A percentile compares a stretch with the other conserved stretches of the same genome.
Evolutionary conservation across 768 basidiomycete genomes (phyloP).

Genomic region (Coprinopsis sp.): DNA sequence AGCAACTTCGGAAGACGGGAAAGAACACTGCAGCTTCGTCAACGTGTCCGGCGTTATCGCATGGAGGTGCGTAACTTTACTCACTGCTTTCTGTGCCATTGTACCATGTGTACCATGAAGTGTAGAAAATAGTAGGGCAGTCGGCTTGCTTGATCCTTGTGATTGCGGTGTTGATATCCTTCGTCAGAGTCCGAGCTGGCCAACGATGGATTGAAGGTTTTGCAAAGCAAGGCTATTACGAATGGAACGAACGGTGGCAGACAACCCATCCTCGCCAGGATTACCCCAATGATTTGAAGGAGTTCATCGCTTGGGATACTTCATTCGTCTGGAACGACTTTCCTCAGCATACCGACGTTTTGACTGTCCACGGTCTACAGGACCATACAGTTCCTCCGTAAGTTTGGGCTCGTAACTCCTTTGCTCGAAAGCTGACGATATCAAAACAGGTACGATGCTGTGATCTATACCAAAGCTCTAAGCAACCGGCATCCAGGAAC

Average conservation of each 20-base stretch:
- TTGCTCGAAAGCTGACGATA: slow-evolving; percentile 1
- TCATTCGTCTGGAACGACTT: slow-evolving; percentile 66
- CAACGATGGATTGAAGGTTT: slow-evolving; percentile 47
- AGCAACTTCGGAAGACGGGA: slow-evolving; percentile 56
- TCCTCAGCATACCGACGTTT: slow-evolving; percentile 57
- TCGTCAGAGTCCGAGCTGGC: slow-evolving; percentile 17
- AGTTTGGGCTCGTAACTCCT: slow-evolving; percentile 21
- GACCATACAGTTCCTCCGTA: slow-evolving; percentile 70
- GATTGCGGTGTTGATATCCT: neutral
- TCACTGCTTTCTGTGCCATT: neutral
- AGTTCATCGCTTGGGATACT: slow-evolving; percentile 62
- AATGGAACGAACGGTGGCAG: slow-evolving; percentile 67
- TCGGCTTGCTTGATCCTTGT: neutral
- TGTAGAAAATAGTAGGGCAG: slow-evolving; percentile 42
- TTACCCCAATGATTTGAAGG: slow-evolving; percentile 58
- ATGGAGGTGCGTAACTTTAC: slow-evolving; percentile 56
- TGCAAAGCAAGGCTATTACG: slow-evolving; percentile 52
- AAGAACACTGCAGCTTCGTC: slow-evolving; percentile 55
- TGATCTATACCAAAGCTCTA: slow-evolving; percentile 63
- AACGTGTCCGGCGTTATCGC: slow-evolving; percentile 74
- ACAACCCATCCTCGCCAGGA: slow-evolving; percentile 44
- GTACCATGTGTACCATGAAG: slow-evolving; percentile 6
- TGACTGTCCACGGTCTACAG: slow-evolving; percentile 72
- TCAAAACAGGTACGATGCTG: slow-evolving; percentile 58
- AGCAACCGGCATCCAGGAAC: slow-evolving; percentile 58